phyloP scores from a whole-genome alignment of 169 alveolate species.

The Plasmodium coatneyi region DNA sequence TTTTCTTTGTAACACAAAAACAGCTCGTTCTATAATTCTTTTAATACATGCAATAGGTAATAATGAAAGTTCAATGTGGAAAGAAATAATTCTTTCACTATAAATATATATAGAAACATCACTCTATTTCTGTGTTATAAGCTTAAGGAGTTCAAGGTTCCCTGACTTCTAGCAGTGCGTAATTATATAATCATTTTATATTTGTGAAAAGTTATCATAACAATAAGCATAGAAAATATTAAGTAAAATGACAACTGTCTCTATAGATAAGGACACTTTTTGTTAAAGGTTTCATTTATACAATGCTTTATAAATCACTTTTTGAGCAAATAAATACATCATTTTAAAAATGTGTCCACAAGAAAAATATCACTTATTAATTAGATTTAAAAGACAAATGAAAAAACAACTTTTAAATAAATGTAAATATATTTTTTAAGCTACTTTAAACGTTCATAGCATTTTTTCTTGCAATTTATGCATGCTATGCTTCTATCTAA shows the following conservation, averaged over 20 bases:
- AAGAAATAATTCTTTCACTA: background rate
- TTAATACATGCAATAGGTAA: background rate
- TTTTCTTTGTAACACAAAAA: background rate
- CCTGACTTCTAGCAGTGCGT: background rate
- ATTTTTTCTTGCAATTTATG: background rate
- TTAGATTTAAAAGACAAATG: background rate
- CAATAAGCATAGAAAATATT: background rate
- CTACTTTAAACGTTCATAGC: background rate
- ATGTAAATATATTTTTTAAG: background rate
- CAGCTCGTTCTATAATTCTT: background rate
- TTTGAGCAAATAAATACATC: background rate
- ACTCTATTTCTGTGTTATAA: background rate
- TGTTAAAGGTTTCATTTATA: background rate
- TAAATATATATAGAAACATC: background rate
- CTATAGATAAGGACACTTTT: background rate
- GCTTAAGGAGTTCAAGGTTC: background rate
- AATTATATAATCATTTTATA: background rate
- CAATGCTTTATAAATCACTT: background rate
- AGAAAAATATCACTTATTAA: background rate
- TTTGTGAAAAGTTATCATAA: background rate
- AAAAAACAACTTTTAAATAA: background rate
- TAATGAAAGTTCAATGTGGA: background rate
- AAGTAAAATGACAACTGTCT: background rate
- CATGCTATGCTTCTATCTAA: background rate
- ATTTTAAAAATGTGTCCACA: background rate